Evolutionary conservation across 1,284 basidiomycete species (phyloP).

Genomic region (Pascua guehoae): DNA sequence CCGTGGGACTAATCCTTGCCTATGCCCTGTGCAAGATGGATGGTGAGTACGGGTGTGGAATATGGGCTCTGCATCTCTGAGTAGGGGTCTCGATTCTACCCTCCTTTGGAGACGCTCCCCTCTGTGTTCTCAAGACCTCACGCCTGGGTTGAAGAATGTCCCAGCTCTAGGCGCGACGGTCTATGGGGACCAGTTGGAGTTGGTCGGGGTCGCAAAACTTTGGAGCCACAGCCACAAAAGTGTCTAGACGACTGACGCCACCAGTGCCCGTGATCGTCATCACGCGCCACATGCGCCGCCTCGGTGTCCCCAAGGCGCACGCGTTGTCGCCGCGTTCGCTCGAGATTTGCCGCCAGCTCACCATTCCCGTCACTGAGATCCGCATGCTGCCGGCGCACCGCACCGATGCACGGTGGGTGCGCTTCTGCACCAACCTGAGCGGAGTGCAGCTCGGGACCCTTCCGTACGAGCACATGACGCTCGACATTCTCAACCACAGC

Average conservation of each 20-base stretch:
- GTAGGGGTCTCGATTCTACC: too few relatives aligned
- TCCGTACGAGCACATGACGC: constrained; percentile 22
- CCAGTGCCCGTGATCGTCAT: constrained; percentile 26
- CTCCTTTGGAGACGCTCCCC: too few relatives aligned
- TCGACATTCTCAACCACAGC: constrained; percentile 20
- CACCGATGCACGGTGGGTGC: constrained; percentile 20
- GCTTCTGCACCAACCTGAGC: constrained; percentile 23
- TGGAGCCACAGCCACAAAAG: background rate
- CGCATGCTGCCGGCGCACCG: constrained; percentile 20
- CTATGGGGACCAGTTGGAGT: too few relatives aligned
- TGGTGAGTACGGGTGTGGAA: constrained; percentile 8
- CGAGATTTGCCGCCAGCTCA: constrained; percentile 26
- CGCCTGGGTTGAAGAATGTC: background rate
- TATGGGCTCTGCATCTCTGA: too few relatives aligned
- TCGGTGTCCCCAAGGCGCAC: constrained; percentile 28
- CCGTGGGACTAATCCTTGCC: constrained; percentile 23
- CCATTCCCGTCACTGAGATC: constrained; percentile 16
- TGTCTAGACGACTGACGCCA: background rate
- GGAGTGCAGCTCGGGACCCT: constrained; percentile 22
- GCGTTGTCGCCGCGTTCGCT: constrained; percentile 23
- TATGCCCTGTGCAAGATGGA: constrained; percentile 18
- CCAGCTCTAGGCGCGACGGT: background rate
- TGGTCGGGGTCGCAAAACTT: too few relatives aligned
- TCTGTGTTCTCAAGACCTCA: background rate
- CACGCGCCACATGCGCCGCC: constrained; percentile 21